phyloP scores from a whole-genome alignment of 768 basidiomycete genomes.

The Serpula lacrymans region DNA sequence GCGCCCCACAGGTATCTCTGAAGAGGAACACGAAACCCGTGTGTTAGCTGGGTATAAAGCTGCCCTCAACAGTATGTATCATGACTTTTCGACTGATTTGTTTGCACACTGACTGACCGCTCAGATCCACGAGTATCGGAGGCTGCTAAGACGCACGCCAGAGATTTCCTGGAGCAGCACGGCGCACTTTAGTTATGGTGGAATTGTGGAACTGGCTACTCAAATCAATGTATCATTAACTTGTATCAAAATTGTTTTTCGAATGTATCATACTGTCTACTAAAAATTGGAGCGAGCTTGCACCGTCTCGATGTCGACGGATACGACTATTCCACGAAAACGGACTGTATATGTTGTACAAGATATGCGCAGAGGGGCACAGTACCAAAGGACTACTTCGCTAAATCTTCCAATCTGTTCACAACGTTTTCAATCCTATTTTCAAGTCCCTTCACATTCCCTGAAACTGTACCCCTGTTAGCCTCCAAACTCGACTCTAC shows the following conservation, averaged over 20 bases:
- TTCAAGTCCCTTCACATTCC: conserved; percentile 74
- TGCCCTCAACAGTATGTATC: conserved; percentile 42
- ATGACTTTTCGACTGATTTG: conserved; percentile 5
- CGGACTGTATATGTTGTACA: too few species aligned
- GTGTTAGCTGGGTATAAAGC: conserved; percentile 59
- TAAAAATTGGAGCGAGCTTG: conserved; percentile 1
- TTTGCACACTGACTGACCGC: too few species aligned
- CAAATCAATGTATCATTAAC: not conserved
- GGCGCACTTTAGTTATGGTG: too few species aligned
- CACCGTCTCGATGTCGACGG: not conserved
- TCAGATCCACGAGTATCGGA: conserved; percentile 45
- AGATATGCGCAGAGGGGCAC: too few species aligned
- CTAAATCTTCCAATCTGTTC: conserved; percentile 37
- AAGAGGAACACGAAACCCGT: conserved; percentile 41
- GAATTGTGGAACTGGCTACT: too few species aligned
- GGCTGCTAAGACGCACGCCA: conserved; percentile 48
- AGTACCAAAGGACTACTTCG: conserved; percentile 15
- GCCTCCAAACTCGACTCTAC: conserved; percentile 76
- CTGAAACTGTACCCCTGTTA: conserved; percentile 66
- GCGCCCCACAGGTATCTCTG: conserved; percentile 22
- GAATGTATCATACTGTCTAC: conserved; percentile 4
- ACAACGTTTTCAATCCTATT: conserved; percentile 48
- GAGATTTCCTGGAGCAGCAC: conserved; percentile 33
- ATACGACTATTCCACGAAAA: not conserved
- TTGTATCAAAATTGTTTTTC: not conserved